Evolutionary conservation across 345 rosid species (phyloP), one percentile per base, ranked within the genome.

Genomic region (Erucastrum elatum): DNA sequence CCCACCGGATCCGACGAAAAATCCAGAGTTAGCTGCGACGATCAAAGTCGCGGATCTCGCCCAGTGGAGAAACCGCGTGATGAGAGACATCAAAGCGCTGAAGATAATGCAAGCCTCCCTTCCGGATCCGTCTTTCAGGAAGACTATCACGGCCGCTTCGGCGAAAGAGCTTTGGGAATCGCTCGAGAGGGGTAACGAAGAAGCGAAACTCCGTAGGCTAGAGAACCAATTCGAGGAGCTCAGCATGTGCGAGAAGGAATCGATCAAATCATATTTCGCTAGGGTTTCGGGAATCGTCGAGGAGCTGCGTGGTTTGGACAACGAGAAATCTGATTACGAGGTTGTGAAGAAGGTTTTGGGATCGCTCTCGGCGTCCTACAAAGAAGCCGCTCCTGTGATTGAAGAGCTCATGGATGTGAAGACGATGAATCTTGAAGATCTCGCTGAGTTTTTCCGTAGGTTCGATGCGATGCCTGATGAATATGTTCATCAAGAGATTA

Each of bases 161-260:
- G 65, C 81, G 60, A 71, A 77, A 3, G 76, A 77, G 0, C 34
- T 77, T 12, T 77, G 81, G 81, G 60, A 64, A 64, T 53, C n/a
- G 46, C 81, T 77, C 0, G 0, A 35, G 9, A 64, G 35, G 64
- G 58, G 71, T 70, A 63, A 77, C 25, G 71, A 77, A 49, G 10
- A 63, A 55, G 58, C 70, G 10, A 63, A 49, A 0, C 31, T 49
- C 2, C 31, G 8, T 49, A 51, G 80, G 1, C 33, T 76, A 69
- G 80, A 76, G 69, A 70, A 70, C n/a, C 39, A 77, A 62, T 63
- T 68, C 29, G 62, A 60, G n/a, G 30, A 61, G 3, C 37, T 68
- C 13, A 17, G 63, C 6, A 68, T 76, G 79, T 10, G 8, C n/a
- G 74, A 76, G 21, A 25, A 6, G 44, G 73, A 75, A 75, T n/a